These are phyloP conservation scores for Aspergillus latus DNA, from an alignment of 2,329 filamentous ascomycete species.

Conservation along the genomic window DNA sequence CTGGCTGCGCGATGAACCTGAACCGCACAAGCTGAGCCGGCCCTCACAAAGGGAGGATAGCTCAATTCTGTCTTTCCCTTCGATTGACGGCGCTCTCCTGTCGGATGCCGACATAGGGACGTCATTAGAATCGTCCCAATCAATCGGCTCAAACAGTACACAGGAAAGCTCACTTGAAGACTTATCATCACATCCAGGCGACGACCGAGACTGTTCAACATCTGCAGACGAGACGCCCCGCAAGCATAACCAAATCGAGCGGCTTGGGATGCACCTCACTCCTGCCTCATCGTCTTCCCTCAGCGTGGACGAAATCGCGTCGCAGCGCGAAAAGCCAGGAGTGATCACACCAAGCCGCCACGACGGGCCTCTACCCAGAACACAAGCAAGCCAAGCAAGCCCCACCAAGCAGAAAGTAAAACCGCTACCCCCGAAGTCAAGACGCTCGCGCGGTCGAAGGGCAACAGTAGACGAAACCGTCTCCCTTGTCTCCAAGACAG, in stretches of 20 bases:
- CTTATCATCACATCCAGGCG: conserved; percentile 39
- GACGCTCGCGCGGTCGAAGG: conserved; percentile 43
- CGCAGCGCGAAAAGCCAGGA: conserved; percentile 77
- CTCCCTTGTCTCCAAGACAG: conserved; percentile 29
- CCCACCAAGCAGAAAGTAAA: conserved; percentile 33
- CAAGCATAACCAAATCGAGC: conserved; percentile 27
- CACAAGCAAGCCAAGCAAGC: conserved; percentile 12
- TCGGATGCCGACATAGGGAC: conserved; percentile 23
- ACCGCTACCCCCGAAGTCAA: conserved; percentile 44
- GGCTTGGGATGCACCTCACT: conserved; percentile 69
- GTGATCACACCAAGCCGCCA: conserved; percentile 74
- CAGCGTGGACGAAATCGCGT: conserved; percentile 75
- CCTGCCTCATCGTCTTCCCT: conserved; percentile 69
- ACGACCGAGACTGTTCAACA: conserved; percentile 28
- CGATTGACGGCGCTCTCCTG: conserved; percentile 10
- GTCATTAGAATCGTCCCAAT: conserved; percentile 40
- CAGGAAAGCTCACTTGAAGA: conserved; percentile 48
- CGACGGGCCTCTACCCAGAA: conserved; percentile 31
- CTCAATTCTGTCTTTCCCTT: conserved; percentile 15
- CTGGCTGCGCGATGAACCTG: conserved; percentile 44
- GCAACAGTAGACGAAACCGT: conserved; percentile 32
- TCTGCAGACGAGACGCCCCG: conserved; percentile 26
- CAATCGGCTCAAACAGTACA: conserved; percentile 29
- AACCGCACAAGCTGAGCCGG: conserved; percentile 11
- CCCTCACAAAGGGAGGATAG: conserved; percentile 12